Evolutionary conservation across 2,329 filamentous ascomycete species (phyloP).

Genomic region (Fusarium sp.): DNA sequence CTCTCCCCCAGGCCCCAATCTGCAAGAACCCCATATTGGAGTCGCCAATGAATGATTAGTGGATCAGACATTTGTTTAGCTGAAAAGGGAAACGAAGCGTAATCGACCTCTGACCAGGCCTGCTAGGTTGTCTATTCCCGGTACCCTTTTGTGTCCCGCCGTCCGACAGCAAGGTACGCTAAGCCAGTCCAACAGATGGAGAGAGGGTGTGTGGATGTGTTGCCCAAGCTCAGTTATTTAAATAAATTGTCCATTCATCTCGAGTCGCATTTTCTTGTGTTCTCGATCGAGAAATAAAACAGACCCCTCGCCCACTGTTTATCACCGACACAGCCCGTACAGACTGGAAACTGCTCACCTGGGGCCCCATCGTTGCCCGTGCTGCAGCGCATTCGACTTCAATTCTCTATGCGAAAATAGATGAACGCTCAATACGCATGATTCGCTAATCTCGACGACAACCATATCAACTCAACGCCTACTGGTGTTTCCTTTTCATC

Average conservation of each 20-base stretch:
- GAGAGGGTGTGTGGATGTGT: constrained; percentile 4
- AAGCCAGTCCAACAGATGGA: constrained; percentile 11
- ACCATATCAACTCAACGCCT: neutral
- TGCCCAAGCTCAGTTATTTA: constrained; percentile 27
- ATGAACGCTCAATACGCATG: neutral
- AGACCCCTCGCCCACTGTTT: neutral
- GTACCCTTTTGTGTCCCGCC: constrained; percentile 40
- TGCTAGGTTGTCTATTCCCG: constrained; percentile 17
- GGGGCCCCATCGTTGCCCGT: neutral
- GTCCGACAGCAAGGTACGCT: constrained; percentile 32
- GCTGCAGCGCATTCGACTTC: neutral
- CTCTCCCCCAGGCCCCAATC: neutral
- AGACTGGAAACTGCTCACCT: neutral
- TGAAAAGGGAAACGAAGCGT: constrained; percentile 12
- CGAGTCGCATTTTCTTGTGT: constrained; percentile 14
- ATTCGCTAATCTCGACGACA: constrained; percentile 9
- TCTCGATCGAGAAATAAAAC: constrained; percentile 5
- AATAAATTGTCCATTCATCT: constrained; percentile 21
- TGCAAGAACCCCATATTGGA: neutral
- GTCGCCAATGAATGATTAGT: constrained; percentile 7
- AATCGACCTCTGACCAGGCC: neutral
- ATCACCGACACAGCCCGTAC: neutral
- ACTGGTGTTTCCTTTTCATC: neutral
- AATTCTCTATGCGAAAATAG: neutral
- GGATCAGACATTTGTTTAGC: constrained; percentile 13